These are phyloP conservation scores for Pseudonectria buxi DNA, from an alignment of 2,329 filamentous ascomycete genomes.

Conservation along the genomic window DNA sequence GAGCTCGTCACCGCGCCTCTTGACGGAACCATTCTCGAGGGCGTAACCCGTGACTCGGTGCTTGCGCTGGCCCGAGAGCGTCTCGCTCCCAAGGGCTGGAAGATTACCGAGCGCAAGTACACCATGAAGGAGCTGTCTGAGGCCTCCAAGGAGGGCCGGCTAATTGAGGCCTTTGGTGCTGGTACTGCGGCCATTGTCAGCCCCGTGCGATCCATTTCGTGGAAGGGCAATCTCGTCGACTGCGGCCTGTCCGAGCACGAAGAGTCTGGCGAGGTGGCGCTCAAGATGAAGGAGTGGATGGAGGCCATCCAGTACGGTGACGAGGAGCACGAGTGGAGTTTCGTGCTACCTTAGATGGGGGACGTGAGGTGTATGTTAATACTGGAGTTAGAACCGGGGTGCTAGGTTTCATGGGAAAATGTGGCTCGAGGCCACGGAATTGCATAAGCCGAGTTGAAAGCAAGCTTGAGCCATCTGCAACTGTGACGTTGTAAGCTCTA, in stretches of 20 bases:
- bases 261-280: conserved; percentile 81
- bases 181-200: conserved; percentile 93
- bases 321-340: conserved; percentile 87
- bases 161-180: conserved; percentile 89
- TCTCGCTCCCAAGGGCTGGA: conserved; percentile 81
- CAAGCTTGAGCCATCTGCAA: too few relatives aligned
- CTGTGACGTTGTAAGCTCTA: too few relatives aligned
- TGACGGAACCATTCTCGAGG: conserved; percentile 93
- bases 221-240: conserved; percentile 72
- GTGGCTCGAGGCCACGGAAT: too few relatives aligned
- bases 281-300: conserved; percentile 93
- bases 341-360: conserved; percentile 31
- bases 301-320: conserved; percentile 94
- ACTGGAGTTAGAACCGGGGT: too few relatives aligned
- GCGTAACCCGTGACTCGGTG: conserved; percentile 88
- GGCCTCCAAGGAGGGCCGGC: conserved; percentile 73
- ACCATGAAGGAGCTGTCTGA: conserved; percentile 81
- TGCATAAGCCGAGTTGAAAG: too few relatives aligned
- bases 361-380: not conserved
- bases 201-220: conserved; percentile 82
- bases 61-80: conserved; percentile 79
- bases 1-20: conserved; percentile 93
- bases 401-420: not conserved
- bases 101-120: conserved; percentile 80
- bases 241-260: conserved; percentile 75